Evolutionary conservation across 1,284 basidiomycete genomes (phyloP), one percentile per base, ranked within the genome.

Genomic region (Bjerkandera adusta): DNA sequence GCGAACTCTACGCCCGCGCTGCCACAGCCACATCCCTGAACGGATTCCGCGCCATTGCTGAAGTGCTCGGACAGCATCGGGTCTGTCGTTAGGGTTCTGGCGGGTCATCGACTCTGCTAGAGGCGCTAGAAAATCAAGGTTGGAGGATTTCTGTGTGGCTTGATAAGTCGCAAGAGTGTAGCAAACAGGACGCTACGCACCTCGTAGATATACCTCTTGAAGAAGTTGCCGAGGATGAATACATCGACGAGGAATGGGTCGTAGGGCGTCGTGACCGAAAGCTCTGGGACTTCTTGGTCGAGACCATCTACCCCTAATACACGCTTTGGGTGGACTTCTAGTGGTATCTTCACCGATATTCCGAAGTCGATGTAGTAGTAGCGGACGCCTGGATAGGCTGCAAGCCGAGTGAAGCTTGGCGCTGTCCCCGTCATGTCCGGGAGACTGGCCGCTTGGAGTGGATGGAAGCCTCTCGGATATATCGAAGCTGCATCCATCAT

Each of bases 221-320:
- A 40, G 22, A 20, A 27, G 24, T 40, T 40, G 7, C 38, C 24
- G 5, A 40, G 25, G 16, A 40, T 40, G 24, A 26, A 40, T 4
- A 40, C 24, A 27, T 40, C 38, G 13, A 27, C 38, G 24, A 27
- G 26, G 38, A 40, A 40, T 11, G 25, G 22, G 15, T 40, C 38
- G 15, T 40, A 40, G 4, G 38, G 38, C 5, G 6, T 27, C 7
- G 7, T 21, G 3, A 43, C 29, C 0, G 59, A 60, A 1, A 63
- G 45, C 32, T 64, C 64, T 3, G 65, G 63, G 1, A 58, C 56
- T 0, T 58, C 47, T 20, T 47, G 43, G 36, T 61, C 59, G 16
- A 59, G 43, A 0, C 62, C 61, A 5, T 49, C 37, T 1, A 39
- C 43, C 0, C 53, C 55, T 12, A 48, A 27, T 1, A 51, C 56